phyloP scores from a whole-genome alignment of 192 early-diverging fungal species.

The Irineochytrium annulatum region DNA sequence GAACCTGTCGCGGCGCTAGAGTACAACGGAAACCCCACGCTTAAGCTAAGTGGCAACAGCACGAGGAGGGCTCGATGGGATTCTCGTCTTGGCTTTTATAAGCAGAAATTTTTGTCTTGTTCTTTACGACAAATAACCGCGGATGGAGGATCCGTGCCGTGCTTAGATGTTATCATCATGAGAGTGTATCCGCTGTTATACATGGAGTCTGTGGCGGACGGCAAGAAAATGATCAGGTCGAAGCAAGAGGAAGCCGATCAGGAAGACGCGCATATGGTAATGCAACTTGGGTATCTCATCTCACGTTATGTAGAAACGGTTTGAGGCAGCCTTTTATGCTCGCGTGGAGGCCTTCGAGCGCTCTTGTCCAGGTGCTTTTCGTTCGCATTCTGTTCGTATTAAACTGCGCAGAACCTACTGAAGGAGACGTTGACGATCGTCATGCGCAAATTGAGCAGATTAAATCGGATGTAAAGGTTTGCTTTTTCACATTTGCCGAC shows the following conservation, averaged over 20 bases:
- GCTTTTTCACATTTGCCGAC: no score
- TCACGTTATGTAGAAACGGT: no score
- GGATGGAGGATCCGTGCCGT: conserved; percentile 59
- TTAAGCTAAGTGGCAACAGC: conserved; percentile 54
- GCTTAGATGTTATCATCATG: conserved; percentile 56
- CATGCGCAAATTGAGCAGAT: no score
- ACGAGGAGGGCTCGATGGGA: conserved; percentile 58
- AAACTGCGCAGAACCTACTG: no score
- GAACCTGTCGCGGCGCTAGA: conserved; percentile 35
- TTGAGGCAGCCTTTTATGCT: no score
- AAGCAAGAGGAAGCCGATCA: conserved; percentile 50
- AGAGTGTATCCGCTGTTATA: conserved; percentile 51
- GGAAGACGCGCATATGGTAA: conserved; percentile 8
- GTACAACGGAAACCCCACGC: conserved; percentile 14
- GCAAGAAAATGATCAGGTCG: conserved; percentile 35
- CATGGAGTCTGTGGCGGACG: conserved; percentile 43
- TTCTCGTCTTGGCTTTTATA: conserved; percentile 56
- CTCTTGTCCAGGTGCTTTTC: no score
- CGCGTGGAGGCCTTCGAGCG: no score
- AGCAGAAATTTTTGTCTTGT: conserved; percentile 19
- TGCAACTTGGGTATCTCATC: no score
- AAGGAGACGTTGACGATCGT: no score
- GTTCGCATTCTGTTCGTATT: no score
- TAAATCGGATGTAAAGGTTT: no score
- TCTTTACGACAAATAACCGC: conserved; percentile 27